phyloP scores from a whole-genome alignment of 108 stramenopile species.

The Cyclotella choctawhatcheeana region DNA sequence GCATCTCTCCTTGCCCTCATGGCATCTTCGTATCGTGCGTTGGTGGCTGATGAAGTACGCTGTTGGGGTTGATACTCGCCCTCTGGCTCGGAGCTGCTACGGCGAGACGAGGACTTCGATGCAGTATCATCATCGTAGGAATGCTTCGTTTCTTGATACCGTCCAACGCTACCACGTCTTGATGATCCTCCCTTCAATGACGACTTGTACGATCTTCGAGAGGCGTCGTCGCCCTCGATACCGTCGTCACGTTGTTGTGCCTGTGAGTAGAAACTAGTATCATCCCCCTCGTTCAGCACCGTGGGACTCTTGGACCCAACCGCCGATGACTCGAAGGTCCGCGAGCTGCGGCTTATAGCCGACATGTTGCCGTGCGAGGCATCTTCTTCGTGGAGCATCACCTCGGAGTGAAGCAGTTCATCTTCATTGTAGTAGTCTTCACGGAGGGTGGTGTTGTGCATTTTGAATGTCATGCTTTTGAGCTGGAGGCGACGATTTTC shows the following conservation, averaged over 20 bases:
- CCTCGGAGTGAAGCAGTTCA: too few species aligned
- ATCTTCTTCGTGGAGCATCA: too few species aligned
- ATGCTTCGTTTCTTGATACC: conserved; percentile 2
- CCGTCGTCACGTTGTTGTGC: not conserved
- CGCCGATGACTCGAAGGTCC: too few species aligned
- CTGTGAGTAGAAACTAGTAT: not conserved
- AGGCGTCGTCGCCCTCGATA: not conserved
- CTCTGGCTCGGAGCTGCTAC: conserved; percentile 2
- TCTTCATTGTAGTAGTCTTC: too few species aligned
- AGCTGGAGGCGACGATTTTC: too few species aligned
- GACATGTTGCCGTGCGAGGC: too few species aligned
- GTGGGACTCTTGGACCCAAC: not conserved
- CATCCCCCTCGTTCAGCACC: not conserved
- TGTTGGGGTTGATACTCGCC: conserved; percentile 6
- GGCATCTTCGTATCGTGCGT: not conserved
- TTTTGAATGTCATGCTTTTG: too few species aligned
- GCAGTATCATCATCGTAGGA: not conserved
- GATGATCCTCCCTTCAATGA: not conserved
- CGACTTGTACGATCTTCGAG: not conserved
- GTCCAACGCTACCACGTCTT: not conserved
- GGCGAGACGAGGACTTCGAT: not conserved
- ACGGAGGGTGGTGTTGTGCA: too few species aligned
- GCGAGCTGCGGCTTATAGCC: too few species aligned
- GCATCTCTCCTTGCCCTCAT: not conserved
- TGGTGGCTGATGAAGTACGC: not conserved